Evolutionary conservation across 2,329 filamentous ascomycete species (phyloP), one percentile per base, ranked within the genome.

Genomic region (Bipolaris cookei): DNA sequence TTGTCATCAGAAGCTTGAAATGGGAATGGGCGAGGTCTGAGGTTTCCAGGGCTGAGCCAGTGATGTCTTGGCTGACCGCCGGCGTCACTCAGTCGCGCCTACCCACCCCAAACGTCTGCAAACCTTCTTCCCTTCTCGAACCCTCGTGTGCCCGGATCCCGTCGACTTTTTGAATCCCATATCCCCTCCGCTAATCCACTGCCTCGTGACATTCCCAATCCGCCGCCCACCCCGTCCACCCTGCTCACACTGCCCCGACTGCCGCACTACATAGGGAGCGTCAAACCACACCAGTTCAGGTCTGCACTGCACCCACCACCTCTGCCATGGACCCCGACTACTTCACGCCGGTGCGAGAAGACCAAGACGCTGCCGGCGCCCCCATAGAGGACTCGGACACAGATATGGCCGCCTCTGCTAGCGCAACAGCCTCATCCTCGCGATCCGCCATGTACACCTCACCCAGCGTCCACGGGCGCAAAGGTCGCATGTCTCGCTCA

Each of bases 401-500:
- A 23, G 73, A 75, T 63, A 75, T 76, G 71, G 68, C 69, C 51
- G 68, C 68, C 32, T 72, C 73, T 38, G 71, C 69, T 41, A 63
- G 68, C 7, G 71, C 69, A 41, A 65, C 69, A 3, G 71, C 69
- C 13, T 73, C 72, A 21, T 72, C 74, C 39, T 70, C 70, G 46
- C 71, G 69, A 37, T 58, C 70, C 39, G 58, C 65, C 66, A 70
- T 76, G 63, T 75, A 74, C 66, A 64, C 68, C 51, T 76, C 75
- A 50, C 71, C 76, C 49, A 66, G 68, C 47, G 62, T 74, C 28
- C 72, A 73, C 57, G 54, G 67, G 55, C 71, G 73, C 58, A 77
- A 77, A 62, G 76, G 76, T 64, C 73, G 75, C 47, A 76, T 78
- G 56, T 74, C 76, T 58, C 75, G 77, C 45, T 75, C 76, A 30